A percentile compares a stretch with the other conserved stretches of the same genome.
Evolutionary conservation across 257 asterid species (phyloP).

Genomic region (Handroanthus guayacan): DNA sequence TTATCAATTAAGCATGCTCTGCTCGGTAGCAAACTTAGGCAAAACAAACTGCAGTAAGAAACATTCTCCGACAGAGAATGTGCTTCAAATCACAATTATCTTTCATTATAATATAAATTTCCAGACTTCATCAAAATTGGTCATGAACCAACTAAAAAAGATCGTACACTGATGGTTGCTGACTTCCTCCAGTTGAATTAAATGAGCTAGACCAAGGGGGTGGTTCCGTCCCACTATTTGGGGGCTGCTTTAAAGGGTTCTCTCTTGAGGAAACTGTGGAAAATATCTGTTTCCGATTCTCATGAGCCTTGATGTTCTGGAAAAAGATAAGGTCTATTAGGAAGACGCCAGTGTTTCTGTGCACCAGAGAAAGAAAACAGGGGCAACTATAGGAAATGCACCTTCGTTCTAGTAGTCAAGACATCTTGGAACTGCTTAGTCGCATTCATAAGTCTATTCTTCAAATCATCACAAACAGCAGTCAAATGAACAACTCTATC

Average conservation of each 20-base stretch:
- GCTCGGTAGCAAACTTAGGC: background rate
- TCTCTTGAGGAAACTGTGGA: constrained; percentile 79
- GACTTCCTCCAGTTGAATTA: constrained; percentile 46
- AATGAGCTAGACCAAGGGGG: constrained; percentile 70
- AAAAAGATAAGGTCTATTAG: constrained; percentile 26
- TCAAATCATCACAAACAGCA: constrained; percentile 84
- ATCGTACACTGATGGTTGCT: constrained; percentile 50
- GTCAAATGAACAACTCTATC: constrained; percentile 81
- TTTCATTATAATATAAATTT: background rate
- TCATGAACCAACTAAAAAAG: constrained; percentile 23
- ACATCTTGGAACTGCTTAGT: constrained; percentile 86
- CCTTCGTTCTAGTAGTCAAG: constrained; percentile 79
- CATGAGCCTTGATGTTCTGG: constrained; percentile 83
- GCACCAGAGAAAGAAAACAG: constrained; percentile 14
- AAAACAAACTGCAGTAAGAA: constrained; percentile 13
- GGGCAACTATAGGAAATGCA: constrained; percentile 29
- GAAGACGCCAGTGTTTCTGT: constrained; percentile 6
- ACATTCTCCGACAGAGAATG: background rate
- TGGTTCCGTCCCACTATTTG: constrained; percentile 53
- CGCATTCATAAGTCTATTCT: constrained; percentile 76
- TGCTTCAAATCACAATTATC: background rate
- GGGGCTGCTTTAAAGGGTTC: constrained; percentile 63
- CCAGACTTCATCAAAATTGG: constrained; percentile 15
- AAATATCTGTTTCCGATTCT: constrained; percentile 76
- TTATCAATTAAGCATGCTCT: background rate